Conservation (phyloP, 2,329 filamentous ascomycete genomes). For the Domatiomyces catenatus region DNA sequence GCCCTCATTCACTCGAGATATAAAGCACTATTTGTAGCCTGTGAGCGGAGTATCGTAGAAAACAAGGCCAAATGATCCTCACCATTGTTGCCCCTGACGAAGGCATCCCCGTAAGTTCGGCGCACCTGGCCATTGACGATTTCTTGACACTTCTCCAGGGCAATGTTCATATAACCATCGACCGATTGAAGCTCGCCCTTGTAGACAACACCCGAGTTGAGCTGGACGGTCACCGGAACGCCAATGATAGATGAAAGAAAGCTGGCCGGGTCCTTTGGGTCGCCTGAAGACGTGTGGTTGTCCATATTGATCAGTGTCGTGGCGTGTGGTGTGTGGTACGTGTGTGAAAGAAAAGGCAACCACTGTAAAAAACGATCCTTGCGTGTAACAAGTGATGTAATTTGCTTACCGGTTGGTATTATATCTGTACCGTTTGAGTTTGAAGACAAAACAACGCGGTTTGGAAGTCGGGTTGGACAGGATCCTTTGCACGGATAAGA, state of each 20-base stretch:
- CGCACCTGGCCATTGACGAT: slow-evolving; percentile 72
- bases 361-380: no score
- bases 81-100: slow-evolving; percentile 95
- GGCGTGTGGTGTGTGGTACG: neutral
- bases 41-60: neutral
- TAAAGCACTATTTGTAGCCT: slow-evolving; percentile 10
- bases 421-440: neutral
- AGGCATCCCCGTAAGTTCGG: slow-evolving; percentile 80
- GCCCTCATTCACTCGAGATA: slow-evolving; percentile 13
- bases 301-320: slow-evolving; percentile 4
- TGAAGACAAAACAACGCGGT: neutral
- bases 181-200: slow-evolving; percentile 95
- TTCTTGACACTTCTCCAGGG: slow-evolving; percentile 87
- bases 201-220: slow-evolving; percentile 97
- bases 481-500: neutral
- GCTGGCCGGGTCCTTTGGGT: slow-evolving; percentile 65
- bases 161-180: slow-evolving; percentile 99
- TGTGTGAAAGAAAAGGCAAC: neutral
- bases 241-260: slow-evolving; percentile 93
- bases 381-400: no score
- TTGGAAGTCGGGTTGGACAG: neutral
- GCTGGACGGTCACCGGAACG: slow-evolving; percentile 83
- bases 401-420: no score
- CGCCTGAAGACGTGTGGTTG: slow-evolving; percentile 8
- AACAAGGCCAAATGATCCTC: slow-evolving; percentile 1